Evolutionary conservation across 805 yeast genomes (phyloP), one percentile per base, ranked within the genome.

Genomic region (Kockiozyma suomiensis): DNA sequence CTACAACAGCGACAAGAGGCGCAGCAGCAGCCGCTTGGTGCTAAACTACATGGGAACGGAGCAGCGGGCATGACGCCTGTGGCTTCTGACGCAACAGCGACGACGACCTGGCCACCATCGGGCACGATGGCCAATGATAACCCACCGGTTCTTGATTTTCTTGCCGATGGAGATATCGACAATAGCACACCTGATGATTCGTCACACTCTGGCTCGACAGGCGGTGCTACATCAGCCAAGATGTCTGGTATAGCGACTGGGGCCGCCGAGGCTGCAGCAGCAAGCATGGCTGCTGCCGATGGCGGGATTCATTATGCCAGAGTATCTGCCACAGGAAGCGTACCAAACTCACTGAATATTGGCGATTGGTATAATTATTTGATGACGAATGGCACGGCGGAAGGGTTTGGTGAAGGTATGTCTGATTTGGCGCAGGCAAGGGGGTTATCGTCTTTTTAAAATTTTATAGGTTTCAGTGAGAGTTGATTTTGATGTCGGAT

Each of bases 351-450:
- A 37, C 58, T 76, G 51, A 70, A 70, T 57, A 67, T 75, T 64
- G 73, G 72, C 19, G 79, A 76, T 61, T 72, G 77, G 79, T 75
- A 75, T 65, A 73, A 75, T 50, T 75, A 69, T 58, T 61, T 75
- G 50, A 64, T 70, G 57, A 54, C 66, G 26, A 68, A 66, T 33
- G 33, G 45, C 15, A 47, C 48, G 3, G 21, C 53, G 21, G 58
- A 48, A 25, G 56, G 45, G 33, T 49, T 53, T 23, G 30, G 28
- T 28, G 65, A 53, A n/a, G 63, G 59, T 19, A 33, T 59, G 42
- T 45, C 54, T 15, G 62, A 58, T 35, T 40, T 58, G 45, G 59
- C 57, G 21, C 65, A 53, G 43, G 28, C 62, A 13, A 19, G 59
- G 10, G 59, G 33, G 53, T 15, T 23, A 49, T 38, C 21, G 33